phyloP scores from a whole-genome alignment of 169 alveolate species.

The Plasmodium gaboni region DNA sequence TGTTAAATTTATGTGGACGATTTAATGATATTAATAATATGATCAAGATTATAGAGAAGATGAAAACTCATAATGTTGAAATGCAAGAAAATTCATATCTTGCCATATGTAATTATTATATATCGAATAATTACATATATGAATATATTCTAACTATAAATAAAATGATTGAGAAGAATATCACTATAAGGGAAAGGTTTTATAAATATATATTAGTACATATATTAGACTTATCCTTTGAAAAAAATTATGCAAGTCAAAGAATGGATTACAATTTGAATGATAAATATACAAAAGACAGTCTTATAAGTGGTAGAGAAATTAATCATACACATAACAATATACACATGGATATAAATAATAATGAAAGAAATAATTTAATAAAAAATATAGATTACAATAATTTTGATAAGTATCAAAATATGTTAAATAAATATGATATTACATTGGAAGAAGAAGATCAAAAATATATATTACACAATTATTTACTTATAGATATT shows the following conservation, averaged over 20 bases:
- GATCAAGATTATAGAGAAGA: conserved; percentile 37
- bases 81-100: conserved; percentile 65
- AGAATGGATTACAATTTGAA: not conserved
- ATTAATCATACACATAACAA: not conserved
- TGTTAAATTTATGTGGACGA: conserved; percentile 49
- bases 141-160: conserved; percentile 67
- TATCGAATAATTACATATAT: conserved; percentile 65
- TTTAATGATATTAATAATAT: conserved; percentile 57
- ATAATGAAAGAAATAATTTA: conserved; percentile 20
- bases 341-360: not conserved
- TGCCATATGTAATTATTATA: conserved; percentile 71
- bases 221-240: conserved; percentile 39
- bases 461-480: conserved; percentile 29
- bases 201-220: conserved; percentile 34
- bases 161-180: conserved; percentile 67
- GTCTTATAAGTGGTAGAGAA: not conserved
- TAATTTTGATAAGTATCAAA: conserved; percentile 17
- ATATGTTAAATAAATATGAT: conserved; percentile 17
- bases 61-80: conserved; percentile 47
- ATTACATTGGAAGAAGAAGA: conserved; percentile 39
- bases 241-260: not conserved
- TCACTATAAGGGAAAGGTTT: conserved; percentile 57
- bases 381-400: conserved; percentile 47
- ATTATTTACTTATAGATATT: conserved; percentile 53
- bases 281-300: not conserved